Evolutionary conservation across 2,329 filamentous ascomycete genomes (phyloP), one percentile per base, ranked within the genome.

Genomic region (Fusarium hostae): DNA sequence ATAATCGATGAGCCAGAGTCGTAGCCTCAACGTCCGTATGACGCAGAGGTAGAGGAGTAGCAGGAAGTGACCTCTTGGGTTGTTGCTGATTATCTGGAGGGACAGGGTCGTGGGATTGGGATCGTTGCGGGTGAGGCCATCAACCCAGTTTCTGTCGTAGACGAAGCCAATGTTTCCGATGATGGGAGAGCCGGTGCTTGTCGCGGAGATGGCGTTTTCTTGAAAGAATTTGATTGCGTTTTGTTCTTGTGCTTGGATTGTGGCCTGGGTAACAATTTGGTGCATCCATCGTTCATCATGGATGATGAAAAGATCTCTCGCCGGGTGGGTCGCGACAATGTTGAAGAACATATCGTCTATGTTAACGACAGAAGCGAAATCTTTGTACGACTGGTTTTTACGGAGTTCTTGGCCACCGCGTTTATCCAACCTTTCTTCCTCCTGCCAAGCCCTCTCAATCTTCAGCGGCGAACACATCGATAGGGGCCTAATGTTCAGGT

Each of bases 1-100:
- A 6, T 40, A 16, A 4, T 60, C 58, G 30, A 60, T 60, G 5
- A 60, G 48, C 58, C 58, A 60, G 7, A 60, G 39, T 12, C 39
- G 39, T 3, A 28, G 7, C 15, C 41, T 43, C 13, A 60, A 18
- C 2, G 6, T 3, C 12, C 20, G 12, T 4, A 8, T 7, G 9
- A 40, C 37, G 15, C 24, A 44, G 5, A 28, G 22, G 9, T 16
- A 8, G 5, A 60, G 30, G 7, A 44, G 26, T 1, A n/a, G 10
- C 13, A 52, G 13, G 26, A 59, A 52, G 5, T 26, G 28, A 1
- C 56, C 45, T 6, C 35, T 22, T 3, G 35, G 18, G 8, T 47
- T 56, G 6, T 24, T 12, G 1, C 10, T 11, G 9, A 6, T 6
- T 9, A 30, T 24, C n/a, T 39, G 32, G 15, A 16, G 16, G 3